Base-by-base conservation (phyloP, 2,329 filamentous ascomycete species). In the Diaporthe citri region DNA sequence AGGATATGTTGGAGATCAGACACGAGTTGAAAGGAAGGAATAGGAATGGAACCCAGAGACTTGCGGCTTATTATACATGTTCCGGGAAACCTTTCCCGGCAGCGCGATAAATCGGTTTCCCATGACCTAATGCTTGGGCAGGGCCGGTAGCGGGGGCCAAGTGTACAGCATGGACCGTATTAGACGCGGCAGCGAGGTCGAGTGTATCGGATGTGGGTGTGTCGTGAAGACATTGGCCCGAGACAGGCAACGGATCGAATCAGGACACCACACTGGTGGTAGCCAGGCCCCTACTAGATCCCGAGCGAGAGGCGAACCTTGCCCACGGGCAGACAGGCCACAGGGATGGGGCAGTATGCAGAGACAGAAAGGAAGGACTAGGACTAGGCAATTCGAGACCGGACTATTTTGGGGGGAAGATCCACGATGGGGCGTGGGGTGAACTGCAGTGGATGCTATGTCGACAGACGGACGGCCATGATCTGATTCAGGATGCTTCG, bases 161-260 rank as follows among this genome's bases (percentile, higher is more conserved):
- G 43, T 22, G 46, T 43, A 64, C 39, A 34, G 46, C 59, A 72
- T 36, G 34, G 39, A 20, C 59, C 31, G 64, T 69, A 52, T 52
- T 36, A 36, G 51, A 57, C 34, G 36, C 48, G 34, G 34, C 57
- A 51, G 56, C 51, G 25, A 64, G 46, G 43, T 64, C 46, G 46
- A 72, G 17, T 25, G 75, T 25, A 36, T 62, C 46, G 28, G 56
- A 59, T 62, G 72, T 70, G 75, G 75, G 67, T 77, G 78, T 55
- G 79, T 83, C 83, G 82, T 79, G 77, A 79, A 76, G 82, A 84
- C 80, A 84, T 84, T 84, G 82, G 78, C 81, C 83, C 83, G 83
- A 84, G 79, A 79, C 74, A 77, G 77, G 79, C 39, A 71, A 62
- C 25, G 72, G 46, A 41, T 57, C 74, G 51, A 69, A 71, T 62